Evolutionary conservation across 495 filamentous ascomycete genomes (phyloP).

Genomic region (Chaetomium cochliodes): DNA sequence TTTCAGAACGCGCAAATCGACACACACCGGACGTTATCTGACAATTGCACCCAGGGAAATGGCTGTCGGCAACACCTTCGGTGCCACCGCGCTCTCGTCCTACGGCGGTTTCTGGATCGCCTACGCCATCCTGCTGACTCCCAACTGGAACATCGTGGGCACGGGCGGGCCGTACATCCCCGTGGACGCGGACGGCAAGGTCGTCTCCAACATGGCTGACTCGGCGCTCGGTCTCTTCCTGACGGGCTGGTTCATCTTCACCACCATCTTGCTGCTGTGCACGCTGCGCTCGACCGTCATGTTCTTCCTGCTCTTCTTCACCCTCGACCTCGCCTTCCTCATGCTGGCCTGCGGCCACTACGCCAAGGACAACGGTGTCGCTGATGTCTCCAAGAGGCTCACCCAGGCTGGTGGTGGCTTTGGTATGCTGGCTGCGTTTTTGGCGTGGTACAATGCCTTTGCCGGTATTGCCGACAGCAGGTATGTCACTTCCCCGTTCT

Average conservation of each 20-base stretch:
- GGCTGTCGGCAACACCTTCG: slow-evolving; percentile 96
- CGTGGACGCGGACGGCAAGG: slow-evolving; percentile 30
- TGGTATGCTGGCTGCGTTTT: slow-evolving; percentile 81
- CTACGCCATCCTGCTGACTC: slow-evolving; percentile 84
- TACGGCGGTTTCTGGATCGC: slow-evolving; percentile 98
- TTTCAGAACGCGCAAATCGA: slow-evolving; percentile 29
- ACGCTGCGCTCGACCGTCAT: slow-evolving; percentile 91
- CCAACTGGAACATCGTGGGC: slow-evolving; percentile 56
- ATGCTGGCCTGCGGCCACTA: slow-evolving; percentile 78
- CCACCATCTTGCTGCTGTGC: slow-evolving; percentile 79
- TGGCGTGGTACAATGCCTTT: slow-evolving; percentile 95
- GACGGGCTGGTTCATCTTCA: slow-evolving; percentile 98
- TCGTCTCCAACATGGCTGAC: slow-evolving; percentile 39
- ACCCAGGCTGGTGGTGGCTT: slow-evolving; percentile 84
- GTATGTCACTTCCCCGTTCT: slow-evolving; percentile 42
- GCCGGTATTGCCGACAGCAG: slow-evolving; percentile 93
- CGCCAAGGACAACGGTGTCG: slow-evolving; percentile 37
- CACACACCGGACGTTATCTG: slow-evolving; percentile 7
- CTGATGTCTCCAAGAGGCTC: slow-evolving; percentile 38
- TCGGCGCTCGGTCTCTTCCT: slow-evolving; percentile 83
- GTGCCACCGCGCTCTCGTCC: slow-evolving; percentile 92
- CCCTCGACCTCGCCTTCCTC: slow-evolving; percentile 88
- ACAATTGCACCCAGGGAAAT: slow-evolving; percentile 70
- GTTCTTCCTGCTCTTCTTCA: slow-evolving; percentile 95
- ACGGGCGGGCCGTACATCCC: slow-evolving; percentile 52